phyloP scores from a whole-genome alignment of 768 basidiomycete species.

The Daedalea quercina region DNA sequence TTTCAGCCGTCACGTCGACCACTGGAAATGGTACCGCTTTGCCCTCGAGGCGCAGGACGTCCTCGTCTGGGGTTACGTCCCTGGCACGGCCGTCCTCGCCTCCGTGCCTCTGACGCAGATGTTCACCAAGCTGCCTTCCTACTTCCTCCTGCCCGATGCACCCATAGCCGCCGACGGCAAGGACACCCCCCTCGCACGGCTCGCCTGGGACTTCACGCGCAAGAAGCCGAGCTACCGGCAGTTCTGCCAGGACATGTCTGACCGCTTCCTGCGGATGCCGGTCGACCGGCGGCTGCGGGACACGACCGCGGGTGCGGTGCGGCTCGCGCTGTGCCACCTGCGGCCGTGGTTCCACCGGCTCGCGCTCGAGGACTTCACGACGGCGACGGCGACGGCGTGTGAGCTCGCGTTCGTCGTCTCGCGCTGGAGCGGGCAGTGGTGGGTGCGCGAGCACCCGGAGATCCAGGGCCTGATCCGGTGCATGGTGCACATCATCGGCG shows the following conservation, averaged over 20 bases:
- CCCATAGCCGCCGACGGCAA: slow-evolving; percentile 20
- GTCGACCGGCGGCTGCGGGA: slow-evolving; percentile 54
- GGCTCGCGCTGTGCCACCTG: slow-evolving; percentile 60
- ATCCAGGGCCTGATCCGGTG: slow-evolving; percentile 51
- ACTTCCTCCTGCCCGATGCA: slow-evolving; percentile 42
- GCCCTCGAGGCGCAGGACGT: slow-evolving; percentile 73
- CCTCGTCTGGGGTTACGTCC: slow-evolving; percentile 63
- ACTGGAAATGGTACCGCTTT: slow-evolving; percentile 74
- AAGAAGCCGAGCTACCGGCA: slow-evolving; percentile 58
- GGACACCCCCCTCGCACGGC: slow-evolving; percentile 28
- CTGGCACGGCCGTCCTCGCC: slow-evolving; percentile 55
- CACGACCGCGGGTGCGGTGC: slow-evolving; percentile 60
- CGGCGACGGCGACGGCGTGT: slow-evolving; percentile 30
- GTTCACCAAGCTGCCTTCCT: slow-evolving; percentile 64
- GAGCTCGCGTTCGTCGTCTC: slow-evolving; percentile 29
- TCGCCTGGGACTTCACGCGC: slow-evolving; percentile 50
- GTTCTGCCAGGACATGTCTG: slow-evolving; percentile 67
- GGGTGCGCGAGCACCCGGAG: slow-evolving; percentile 59
- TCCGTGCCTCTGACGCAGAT: slow-evolving; percentile 64
- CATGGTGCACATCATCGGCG: slow-evolving; percentile 54
- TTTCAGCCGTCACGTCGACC: slow-evolving; percentile 48
- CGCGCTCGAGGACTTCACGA: slow-evolving; percentile 33
- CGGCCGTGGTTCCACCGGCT: slow-evolving; percentile 61
- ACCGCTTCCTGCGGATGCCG: slow-evolving; percentile 49
- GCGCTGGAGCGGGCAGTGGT: slow-evolving; percentile 61